phyloP scores from a whole-genome alignment of 2,329 filamentous ascomycete genomes.

The Mycosphaerella arachidis region DNA sequence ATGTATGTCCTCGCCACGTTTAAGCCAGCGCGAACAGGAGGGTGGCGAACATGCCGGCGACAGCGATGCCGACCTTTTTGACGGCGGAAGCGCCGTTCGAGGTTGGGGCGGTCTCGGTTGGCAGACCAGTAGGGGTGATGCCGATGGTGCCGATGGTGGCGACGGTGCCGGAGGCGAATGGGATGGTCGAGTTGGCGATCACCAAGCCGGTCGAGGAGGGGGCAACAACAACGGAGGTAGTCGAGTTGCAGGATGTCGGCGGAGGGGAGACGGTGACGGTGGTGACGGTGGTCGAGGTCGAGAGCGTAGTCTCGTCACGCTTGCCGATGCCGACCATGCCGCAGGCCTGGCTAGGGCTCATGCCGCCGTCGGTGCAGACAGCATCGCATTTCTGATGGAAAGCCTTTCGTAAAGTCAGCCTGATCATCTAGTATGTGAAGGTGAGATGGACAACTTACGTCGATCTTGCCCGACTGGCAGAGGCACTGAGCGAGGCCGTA shows the following conservation, averaged over 20 bases:
- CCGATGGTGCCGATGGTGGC: not conserved
- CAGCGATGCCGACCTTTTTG: not conserved
- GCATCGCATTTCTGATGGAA: not conserved
- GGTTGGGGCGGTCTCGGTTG: not conserved
- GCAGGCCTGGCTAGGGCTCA: not conserved
- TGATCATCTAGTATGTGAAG: not conserved
- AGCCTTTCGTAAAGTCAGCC: not conserved
- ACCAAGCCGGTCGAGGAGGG: not conserved
- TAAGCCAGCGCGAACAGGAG: not conserved
- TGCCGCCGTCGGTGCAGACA: not conserved
- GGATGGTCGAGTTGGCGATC: not conserved
- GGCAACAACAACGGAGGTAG: not conserved
- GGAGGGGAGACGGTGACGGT: not conserved
- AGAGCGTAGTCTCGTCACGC: not conserved
- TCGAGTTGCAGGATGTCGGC: not conserved
- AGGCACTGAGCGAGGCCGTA: not conserved
- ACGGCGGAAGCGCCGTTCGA: not conserved
- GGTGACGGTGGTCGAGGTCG: not conserved
- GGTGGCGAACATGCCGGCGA: not conserved
- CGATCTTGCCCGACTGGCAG: not conserved
- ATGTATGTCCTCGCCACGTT: not conserved
- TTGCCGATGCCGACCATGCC: not conserved
- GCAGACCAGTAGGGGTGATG: not conserved
- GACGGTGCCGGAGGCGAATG: not conserved
- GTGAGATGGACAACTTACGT: not conserved